Evolutionary conservation across 352 stramenopile species (phyloP), one percentile per base, ranked within the genome.

Genomic region (Halophytophthora polymorphica): DNA sequence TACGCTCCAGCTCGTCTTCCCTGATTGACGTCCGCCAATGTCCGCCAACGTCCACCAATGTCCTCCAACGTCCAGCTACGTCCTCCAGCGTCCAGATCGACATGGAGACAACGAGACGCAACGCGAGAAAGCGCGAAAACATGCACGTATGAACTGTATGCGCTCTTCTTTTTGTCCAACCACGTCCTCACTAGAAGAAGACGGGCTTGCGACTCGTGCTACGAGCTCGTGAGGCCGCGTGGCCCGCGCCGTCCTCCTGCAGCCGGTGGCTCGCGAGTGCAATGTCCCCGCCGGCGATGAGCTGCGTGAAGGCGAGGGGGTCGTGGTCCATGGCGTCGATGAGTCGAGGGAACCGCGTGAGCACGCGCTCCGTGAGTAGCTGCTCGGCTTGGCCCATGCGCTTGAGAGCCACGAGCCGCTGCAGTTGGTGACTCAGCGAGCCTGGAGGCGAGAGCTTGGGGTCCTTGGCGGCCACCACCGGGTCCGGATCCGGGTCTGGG

Each of bases 251-350:
- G 38, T 67, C 53, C 41, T 68, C 63, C 19, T 71, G 53, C 21
- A 71, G 41, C 23, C 53, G 45, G 36, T 65, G 25, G 19, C 52
- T 55, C 15, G 46, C 61, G 21, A 60, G 18, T 18, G 52, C 36
- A 54, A 77, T 75, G 40, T 77, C 67, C 50, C 62, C 64, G 19
- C 66, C 70, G 6, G 69, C 74, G 41, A 93, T 82, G 44, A 88
- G 72, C 28, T 83, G 69, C 28, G 82, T 79, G 53, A 93, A 89
- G 31, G 77, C 66, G 17, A 86, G 45, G 18, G 79, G 78, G 42
- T 93, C 83, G 61, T 87, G 81, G 36, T 93, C 83, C 73, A 90
- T 88, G 14, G 80, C 83, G 45, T 93, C 83, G 14, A 90, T 67
- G 3, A 93, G 72, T 11, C 62, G 54, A 17, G 82, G 73, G 43